phyloP scores from a whole-genome alignment of 2,329 filamentous ascomycete species.

The Colletotrichum zoysiae region DNA sequence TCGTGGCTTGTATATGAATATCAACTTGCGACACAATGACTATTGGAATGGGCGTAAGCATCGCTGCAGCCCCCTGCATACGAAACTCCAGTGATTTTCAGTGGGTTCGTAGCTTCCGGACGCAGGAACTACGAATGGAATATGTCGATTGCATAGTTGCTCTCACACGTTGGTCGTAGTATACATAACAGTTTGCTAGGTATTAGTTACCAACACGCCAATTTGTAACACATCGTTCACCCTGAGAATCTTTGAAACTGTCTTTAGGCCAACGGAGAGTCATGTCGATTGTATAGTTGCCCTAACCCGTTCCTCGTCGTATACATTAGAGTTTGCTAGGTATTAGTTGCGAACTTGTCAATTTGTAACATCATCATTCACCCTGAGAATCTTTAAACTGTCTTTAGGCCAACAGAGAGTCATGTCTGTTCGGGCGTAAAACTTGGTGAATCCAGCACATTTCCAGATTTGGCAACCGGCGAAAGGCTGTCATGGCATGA shows the following conservation, averaged over 20 bases:
- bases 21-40: too few species aligned
- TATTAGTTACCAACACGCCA: neutral
- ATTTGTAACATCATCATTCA: neutral
- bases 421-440: too few species aligned
- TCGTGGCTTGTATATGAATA: too few species aligned
- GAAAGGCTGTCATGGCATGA: neutral
- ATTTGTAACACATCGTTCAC: neutral
- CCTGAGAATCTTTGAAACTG: neutral
- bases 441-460: neutral
- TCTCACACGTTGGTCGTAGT: too few species aligned
- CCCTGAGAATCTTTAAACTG: neutral
- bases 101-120: too few species aligned
- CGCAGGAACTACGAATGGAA: too few species aligned
- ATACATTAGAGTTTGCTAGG: neutral
- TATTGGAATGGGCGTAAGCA: too few species aligned
- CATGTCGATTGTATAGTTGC: too few species aligned
- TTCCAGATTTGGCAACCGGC: neutral
- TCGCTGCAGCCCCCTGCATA: too few species aligned
- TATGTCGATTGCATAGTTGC: too few species aligned
- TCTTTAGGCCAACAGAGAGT: neutral
- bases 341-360: neutral
- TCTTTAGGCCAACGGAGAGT: neutral
- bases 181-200: neutral
- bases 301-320: too few species aligned
- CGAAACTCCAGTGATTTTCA: rapidly evolving